A percentile compares a stretch with the other conserved stretches of the same genome.
These are phyloP conservation scores for Xylaria flabelliformis DNA, from an alignment of 495 filamentous ascomycete species.

Conservation along the genomic window DNA sequence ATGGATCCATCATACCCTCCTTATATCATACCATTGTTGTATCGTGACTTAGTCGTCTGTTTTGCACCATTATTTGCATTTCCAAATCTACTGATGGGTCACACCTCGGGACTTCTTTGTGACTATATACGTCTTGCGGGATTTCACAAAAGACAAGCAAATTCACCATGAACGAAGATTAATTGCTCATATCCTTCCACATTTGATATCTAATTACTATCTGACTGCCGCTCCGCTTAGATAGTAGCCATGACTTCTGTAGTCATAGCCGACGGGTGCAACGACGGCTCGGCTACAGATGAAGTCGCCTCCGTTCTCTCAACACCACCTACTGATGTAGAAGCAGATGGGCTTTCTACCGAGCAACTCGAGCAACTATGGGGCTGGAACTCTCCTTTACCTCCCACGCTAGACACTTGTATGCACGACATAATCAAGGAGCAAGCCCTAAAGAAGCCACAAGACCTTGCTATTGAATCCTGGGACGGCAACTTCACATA, in stretches of 20 bases:
- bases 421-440: conserved; percentile 51
- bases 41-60: not conserved
- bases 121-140: not conserved
- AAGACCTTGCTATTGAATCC: conserved; percentile 44
- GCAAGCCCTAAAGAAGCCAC: conserved; percentile 37
- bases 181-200: not conserved
- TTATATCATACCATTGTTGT: conserved; percentile 4
- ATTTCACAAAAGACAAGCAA: not conserved
- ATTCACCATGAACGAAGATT: not conserved
- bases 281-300: conserved; percentile 33
- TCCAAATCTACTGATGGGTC: not conserved
- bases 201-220: not conserved
- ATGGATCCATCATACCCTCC: conserved; percentile 14
- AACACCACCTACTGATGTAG: conserved; percentile 40
- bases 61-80: conserved; percentile 4
- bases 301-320: conserved; percentile 35
- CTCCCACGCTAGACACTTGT: conserved; percentile 43
- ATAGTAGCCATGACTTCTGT: not conserved
- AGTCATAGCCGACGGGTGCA: conserved; percentile 12
- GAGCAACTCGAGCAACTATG: conserved; percentile 47
- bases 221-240: not conserved
- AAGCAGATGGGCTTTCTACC: conserved; percentile 36
- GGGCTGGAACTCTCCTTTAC: conserved; percentile 49
- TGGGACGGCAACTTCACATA: conserved; percentile 70
- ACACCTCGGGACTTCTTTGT: not conserved